Percentiles rank a stretch among this genome's conserved stretches.
Evolutionary conservation across 305 asterid genomes (phyloP).

Genomic region (Coffea humblotiana): DNA sequence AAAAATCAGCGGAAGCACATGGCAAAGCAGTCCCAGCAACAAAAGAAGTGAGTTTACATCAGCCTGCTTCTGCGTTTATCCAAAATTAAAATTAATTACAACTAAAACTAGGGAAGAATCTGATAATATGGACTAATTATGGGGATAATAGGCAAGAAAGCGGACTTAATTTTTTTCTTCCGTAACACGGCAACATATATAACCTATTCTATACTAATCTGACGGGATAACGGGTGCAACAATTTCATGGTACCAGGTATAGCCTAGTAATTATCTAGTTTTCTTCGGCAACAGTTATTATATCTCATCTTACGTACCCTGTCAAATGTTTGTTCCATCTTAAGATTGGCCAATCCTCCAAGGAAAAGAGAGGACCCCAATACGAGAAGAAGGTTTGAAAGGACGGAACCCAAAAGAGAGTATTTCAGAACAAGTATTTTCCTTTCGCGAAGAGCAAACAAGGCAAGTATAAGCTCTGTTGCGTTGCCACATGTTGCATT

Average conservation of each 20-base stretch:
- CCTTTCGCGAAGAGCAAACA: slow-evolving; percentile 39
- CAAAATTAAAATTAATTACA: not conserved
- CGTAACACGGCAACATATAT: too few relatives aligned
- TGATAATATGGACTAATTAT: not conserved
- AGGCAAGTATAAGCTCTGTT: slow-evolving; percentile 46
- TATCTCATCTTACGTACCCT: slow-evolving; percentile 23
- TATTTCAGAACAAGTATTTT: slow-evolving; percentile 40
- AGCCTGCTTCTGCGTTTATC: slow-evolving; percentile 39
- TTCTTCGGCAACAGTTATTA: not conserved
- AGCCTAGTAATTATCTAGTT: not conserved
- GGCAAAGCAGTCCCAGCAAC: slow-evolving; percentile 46
- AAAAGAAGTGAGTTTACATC: slow-evolving; percentile 38
- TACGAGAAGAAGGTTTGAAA: slow-evolving; percentile 46
- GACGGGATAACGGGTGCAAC: too few relatives aligned
- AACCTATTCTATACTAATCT: too few relatives aligned
- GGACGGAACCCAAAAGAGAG: slow-evolving; percentile 46
- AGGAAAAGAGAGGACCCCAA: slow-evolving; percentile 40
- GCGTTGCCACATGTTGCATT: slow-evolving; percentile 59
- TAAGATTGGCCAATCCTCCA: slow-evolving; percentile 41
- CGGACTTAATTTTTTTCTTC: too few relatives aligned
- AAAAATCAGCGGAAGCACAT: slow-evolving; percentile 40
- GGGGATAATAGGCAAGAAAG: not conserved
- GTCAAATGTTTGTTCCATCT: slow-evolving; percentile 43
- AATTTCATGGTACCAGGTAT: too few relatives aligned
- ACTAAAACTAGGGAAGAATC: not conserved